phyloP scores from a whole-genome alignment of 2,329 filamentous ascomycete genomes.

The Diaporthe batatas region DNA sequence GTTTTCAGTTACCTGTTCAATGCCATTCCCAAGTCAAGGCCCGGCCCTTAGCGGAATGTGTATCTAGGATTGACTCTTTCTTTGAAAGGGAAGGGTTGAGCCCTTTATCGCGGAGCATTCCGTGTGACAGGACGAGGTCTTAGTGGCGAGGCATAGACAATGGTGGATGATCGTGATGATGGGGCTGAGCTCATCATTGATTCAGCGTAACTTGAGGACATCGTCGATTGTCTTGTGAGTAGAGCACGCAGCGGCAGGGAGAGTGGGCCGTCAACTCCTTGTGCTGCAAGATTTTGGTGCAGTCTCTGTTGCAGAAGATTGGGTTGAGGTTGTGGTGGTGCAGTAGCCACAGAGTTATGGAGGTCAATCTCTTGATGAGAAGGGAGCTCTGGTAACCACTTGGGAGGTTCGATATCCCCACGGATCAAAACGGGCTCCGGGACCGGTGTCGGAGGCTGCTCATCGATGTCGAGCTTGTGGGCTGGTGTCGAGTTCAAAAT shows the following conservation, averaged over 20 bases:
- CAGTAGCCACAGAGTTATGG: background rate
- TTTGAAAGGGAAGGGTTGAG: background rate
- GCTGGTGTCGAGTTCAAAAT: background rate
- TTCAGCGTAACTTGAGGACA: background rate
- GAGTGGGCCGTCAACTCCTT: background rate
- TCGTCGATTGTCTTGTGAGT: background rate
- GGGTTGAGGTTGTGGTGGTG: background rate
- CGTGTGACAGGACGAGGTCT: constrained; percentile 13
- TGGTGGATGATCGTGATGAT: constrained; percentile 14
- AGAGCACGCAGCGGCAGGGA: background rate
- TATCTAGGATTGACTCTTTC: background rate
- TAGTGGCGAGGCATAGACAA: constrained; percentile 20
- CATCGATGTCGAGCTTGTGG: background rate
- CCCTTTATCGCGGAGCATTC: background rate
- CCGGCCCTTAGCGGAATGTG: background rate
- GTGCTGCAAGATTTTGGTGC: background rate
- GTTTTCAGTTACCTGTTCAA: too few species aligned
- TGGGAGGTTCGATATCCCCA: background rate
- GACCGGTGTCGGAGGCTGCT: background rate
- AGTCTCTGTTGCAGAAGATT: background rate
- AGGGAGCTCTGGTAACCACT: constrained; percentile 13
- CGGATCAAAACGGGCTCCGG: background rate
- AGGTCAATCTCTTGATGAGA: constrained; percentile 4
- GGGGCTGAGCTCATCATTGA: constrained; percentile 13
- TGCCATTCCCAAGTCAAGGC: background rate